Base-by-base conservation (phyloP, 2,329 filamentous ascomycete species). In the Penicillium thymicola region DNA sequence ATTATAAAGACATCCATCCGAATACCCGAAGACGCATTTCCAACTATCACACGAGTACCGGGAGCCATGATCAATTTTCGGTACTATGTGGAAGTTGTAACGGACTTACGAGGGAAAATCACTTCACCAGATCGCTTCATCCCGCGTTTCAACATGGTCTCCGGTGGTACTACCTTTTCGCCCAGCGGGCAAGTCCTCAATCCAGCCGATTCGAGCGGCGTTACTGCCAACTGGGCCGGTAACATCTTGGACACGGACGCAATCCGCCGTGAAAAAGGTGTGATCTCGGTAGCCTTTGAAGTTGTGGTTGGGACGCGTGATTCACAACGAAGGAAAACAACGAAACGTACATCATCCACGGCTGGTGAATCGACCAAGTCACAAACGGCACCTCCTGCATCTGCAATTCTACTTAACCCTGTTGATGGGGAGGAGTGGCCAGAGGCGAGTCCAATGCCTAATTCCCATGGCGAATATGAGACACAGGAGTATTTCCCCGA, bases 61-160 rank as follows among this genome's bases (percentile, higher is more conserved):
- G 92, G 93, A 4, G 88, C 90, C 34, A 94, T 97, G 87, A 94
- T 99, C 62, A 92, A 88, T 65, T 97, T 99, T 78, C 90, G 88
- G 64, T 97, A 99, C 69, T 90, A 92, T 64, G 83, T 97, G 21
- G 94, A 99, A 73, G 90, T 97, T 2, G 87, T 97, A 28, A 85
- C 97, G 23, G 94, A 99, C 70, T 81, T 97, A 0, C 92, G 94
- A 45, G 93, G 93, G 37, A 94, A 91, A 70, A 77, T 97, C 40
- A 85, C 87, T 2, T 85, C 85, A n/a, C 85, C 91, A 49, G 88
- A 91, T 66, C 82, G 86, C 41, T 83, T 84, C 62, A 76, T 86
- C 18, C 83, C 82, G 10, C 81, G 79, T 41, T 73, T 82, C 47
- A 81, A 79, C 51, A 76, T 83, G 65, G 84, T 77, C 42, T 74